phyloP scores from a whole-genome alignment of 306 rosid genomes.

The Pterocarpus santalinus region DNA sequence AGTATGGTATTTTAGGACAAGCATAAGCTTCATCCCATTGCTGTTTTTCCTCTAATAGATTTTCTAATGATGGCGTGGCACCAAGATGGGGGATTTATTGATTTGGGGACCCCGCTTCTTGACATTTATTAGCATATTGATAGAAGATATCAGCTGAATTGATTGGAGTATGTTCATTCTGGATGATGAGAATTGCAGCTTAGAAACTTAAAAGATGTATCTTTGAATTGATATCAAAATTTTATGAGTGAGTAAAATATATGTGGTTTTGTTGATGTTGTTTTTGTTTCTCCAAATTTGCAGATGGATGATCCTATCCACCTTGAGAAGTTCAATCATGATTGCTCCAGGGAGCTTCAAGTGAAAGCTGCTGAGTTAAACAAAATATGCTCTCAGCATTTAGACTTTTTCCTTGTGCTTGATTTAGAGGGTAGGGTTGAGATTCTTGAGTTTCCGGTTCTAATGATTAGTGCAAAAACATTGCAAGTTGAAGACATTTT shows the following conservation, averaged over 20 bases:
- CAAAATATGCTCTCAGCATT: constrained; percentile 58
- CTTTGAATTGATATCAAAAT: constrained; percentile 29
- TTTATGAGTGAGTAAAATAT: constrained; percentile 19
- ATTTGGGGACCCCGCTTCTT: not conserved
- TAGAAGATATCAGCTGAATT: constrained; percentile 3
- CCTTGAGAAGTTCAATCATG: constrained; percentile 79
- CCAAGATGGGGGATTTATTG: not conserved
- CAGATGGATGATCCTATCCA: constrained; percentile 90
- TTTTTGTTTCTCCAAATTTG: constrained; percentile 41
- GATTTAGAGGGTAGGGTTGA: constrained; percentile 98
- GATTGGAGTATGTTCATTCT: constrained; percentile 17
- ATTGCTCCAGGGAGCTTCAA: constrained; percentile 80
- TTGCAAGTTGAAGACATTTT: constrained; percentile 77
- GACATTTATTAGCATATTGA: not conserved
- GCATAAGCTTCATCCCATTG: too few relatives aligned
- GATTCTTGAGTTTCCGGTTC: constrained; percentile 96
- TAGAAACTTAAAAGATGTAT: constrained; percentile 18
- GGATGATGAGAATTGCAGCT: constrained; percentile 23
- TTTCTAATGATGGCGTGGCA: not conserved
- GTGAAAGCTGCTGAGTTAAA: constrained; percentile 56
- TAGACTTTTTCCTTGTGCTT: constrained; percentile 90
- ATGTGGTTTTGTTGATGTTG: constrained; percentile 12
- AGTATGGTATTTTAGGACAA: too few relatives aligned
- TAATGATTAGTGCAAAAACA: constrained; percentile 74
- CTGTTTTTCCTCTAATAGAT: not conserved